Base-by-base conservation (phyloP, 1,284 basidiomycete species). In the Lignosus rhinocerotis region DNA sequence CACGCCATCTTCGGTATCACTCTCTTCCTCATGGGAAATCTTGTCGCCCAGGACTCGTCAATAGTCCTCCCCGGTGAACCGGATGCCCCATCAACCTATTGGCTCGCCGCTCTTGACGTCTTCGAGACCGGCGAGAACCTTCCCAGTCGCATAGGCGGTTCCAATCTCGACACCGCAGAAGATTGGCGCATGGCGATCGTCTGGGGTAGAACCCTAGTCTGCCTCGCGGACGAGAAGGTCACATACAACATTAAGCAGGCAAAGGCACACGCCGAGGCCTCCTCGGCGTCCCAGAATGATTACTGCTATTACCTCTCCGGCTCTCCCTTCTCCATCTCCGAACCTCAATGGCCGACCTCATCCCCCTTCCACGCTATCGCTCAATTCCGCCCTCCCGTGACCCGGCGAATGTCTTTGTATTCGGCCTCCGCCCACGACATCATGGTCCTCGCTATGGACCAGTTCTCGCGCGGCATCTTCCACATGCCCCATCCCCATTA, bases 171-270 rank as follows among this genome's bases (percentile, higher is more conserved):
- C 62, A 51, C 61, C 58, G 47, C 65, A 54, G 83, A 86, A 66
- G 84, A 87, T 69, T 88, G 85, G 85, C 77, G 82, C 31, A 82
- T 86, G 80, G 80, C 83, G n/a, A 76, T 87, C 60, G 75, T 81
- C 46, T 86, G 84, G 84, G 85, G 86, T 1, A 80, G 85, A 59
- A 82, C 83, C 3, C 75, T 87, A 46, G 80, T 87, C 53, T 78
- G 75, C 52, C 71, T 88, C 52, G 81, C 84, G 6, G 82, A 85
- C 55, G 82, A 84, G 42, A 70, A 75, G 66, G 58, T 71, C 45
- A 61, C 59, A 31, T 55, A 65, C 58, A 59, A 53, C 58, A 61
- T 65, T 34, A 62, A 55, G 48, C 30, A 56, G 53, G 61, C 64
- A 39, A 53, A 57, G 61, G 57, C 55, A 46, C 56, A 58, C 43